Conservation (phyloP, 2,329 filamentous ascomycete species). For the Pestalotiopsis fici region DNA sequence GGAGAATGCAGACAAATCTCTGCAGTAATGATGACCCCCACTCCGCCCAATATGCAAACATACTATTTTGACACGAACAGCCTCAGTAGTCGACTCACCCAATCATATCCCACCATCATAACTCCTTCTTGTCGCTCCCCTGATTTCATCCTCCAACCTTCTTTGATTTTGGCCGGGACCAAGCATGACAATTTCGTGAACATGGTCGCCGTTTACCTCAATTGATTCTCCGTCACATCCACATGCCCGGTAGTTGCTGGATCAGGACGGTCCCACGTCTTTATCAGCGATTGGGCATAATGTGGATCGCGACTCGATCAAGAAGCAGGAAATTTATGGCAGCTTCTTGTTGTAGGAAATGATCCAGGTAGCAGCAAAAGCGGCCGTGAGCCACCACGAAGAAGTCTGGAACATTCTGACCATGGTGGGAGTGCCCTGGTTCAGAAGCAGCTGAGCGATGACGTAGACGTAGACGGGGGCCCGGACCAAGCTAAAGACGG, state of each 20-base stretch:
- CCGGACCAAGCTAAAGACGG: slow-evolving; percentile 57
- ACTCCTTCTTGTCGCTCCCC: neutral
- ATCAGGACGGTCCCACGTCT: too few species aligned
- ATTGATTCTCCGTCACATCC: too few species aligned
- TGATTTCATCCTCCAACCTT: neutral
- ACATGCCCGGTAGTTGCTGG: too few species aligned
- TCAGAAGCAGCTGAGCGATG: slow-evolving; percentile 45
- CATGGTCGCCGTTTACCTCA: too few species aligned
- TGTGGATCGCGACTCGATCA: too few species aligned
- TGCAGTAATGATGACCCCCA: neutral
- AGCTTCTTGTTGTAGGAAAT: slow-evolving; percentile 24
- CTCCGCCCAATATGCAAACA: neutral
- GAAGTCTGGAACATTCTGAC: slow-evolving; percentile 24
- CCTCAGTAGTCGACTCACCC: neutral
- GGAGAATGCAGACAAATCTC: neutral
- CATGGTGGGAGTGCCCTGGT: slow-evolving; percentile 34
- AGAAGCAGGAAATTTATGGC: slow-evolving; percentile 13
- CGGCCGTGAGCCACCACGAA: slow-evolving; percentile 25
- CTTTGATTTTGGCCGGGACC: too few species aligned
- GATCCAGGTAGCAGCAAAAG: slow-evolving; percentile 24
- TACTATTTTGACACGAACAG: neutral
- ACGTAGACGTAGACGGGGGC: slow-evolving; percentile 46
- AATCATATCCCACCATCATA: neutral
- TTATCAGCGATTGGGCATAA: too few species aligned
- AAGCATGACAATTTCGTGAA: too few species aligned